Percentiles rank a stretch among this genome's conserved stretches.
These are phyloP conservation scores for Pichia terricola DNA, from an alignment of 1,139 yeast genomes.

Conservation along the genomic window DNA sequence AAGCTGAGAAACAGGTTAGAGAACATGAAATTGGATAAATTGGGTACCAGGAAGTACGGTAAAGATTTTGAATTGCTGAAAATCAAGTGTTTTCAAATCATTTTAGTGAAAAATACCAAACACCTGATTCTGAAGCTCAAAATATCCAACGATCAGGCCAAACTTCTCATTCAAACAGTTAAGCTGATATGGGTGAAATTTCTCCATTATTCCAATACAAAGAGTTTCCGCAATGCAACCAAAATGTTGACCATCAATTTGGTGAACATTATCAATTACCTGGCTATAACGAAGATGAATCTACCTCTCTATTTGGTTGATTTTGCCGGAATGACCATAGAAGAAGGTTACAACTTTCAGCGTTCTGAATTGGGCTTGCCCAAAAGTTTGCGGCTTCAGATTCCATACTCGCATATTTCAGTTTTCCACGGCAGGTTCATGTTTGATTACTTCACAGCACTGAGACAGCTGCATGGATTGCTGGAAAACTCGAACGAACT, in stretches of 20 bases:
- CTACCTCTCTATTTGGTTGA: slow-evolving; percentile 9
- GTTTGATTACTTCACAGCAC: slow-evolving; percentile 6
- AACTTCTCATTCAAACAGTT: slow-evolving; percentile 4
- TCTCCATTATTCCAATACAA: background rate
- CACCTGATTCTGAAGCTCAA: slow-evolving; percentile 7
- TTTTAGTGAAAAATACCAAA: slow-evolving; percentile 11
- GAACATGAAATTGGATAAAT: too few relatives aligned
- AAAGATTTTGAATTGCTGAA: slow-evolving; percentile 6
- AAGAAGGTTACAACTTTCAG: slow-evolving; percentile 8
- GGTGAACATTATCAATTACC: slow-evolving; percentile 4
- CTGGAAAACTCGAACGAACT: background rate
- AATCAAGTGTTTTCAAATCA: slow-evolving; percentile 13
- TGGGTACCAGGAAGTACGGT: slow-evolving; percentile 14
- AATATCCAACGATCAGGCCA: slow-evolving; percentile 3
- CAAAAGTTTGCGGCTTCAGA: slow-evolving; percentile 6
- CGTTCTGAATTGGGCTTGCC: slow-evolving; percentile 12
- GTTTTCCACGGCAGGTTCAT: slow-evolving; percentile 10
- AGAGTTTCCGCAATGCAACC: background rate
- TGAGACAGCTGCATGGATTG: slow-evolving; percentile 3
- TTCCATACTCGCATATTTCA: slow-evolving; percentile 6
- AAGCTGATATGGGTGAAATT: slow-evolving; percentile 20
- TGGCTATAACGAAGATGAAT: slow-evolving; percentile 1
- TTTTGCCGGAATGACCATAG: slow-evolving; percentile 10
- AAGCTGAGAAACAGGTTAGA: too few relatives aligned
- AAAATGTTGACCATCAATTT: background rate